These are phyloP conservation scores for Penicillium sp. DNA, from an alignment of 2,329 filamentous ascomycete species.

Conservation along the genomic window DNA sequence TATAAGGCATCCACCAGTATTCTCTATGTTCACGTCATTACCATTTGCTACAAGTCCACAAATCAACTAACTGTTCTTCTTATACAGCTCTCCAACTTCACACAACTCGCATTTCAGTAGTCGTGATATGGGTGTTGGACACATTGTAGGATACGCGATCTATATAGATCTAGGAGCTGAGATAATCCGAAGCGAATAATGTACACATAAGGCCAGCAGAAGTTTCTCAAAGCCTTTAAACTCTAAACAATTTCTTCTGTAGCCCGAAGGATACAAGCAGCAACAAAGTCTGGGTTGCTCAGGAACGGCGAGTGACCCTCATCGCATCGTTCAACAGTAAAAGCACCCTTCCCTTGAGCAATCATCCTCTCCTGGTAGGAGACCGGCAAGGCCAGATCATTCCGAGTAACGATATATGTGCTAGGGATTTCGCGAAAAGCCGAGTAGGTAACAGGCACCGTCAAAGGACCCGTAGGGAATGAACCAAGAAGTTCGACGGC, in stretches of 20 bases:
- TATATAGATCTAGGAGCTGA: background rate
- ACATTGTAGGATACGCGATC: background rate
- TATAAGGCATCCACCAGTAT: background rate
- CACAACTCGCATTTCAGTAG: no score
- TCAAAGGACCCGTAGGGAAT: slow-evolving; percentile 21
- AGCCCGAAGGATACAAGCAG: slow-evolving; percentile 22
- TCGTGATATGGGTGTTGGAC: no score
- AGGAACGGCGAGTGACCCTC: slow-evolving; percentile 29
- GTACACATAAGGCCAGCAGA: background rate
- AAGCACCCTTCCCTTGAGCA: slow-evolving; percentile 22
- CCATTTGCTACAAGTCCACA: background rate
- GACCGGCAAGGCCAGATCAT: slow-evolving; percentile 22
- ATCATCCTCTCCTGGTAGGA: slow-evolving; percentile 26
- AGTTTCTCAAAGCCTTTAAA: no score
- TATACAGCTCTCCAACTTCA: no score
- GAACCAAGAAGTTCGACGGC: slow-evolving; percentile 24
- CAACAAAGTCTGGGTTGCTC: slow-evolving; percentile 26
- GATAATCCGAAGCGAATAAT: background rate
- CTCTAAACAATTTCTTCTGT: slow-evolving; percentile 19
- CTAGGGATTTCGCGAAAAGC: slow-evolving; percentile 27
- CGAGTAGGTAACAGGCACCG: slow-evolving; percentile 26
- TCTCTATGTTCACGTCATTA: background rate
- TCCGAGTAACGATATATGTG: slow-evolving; percentile 29
- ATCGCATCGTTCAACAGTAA: slow-evolving; percentile 26
- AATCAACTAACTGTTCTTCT: no score